Base-by-base conservation (phyloP, 305 asterid species). In the Fraxinus angustifolia region DNA sequence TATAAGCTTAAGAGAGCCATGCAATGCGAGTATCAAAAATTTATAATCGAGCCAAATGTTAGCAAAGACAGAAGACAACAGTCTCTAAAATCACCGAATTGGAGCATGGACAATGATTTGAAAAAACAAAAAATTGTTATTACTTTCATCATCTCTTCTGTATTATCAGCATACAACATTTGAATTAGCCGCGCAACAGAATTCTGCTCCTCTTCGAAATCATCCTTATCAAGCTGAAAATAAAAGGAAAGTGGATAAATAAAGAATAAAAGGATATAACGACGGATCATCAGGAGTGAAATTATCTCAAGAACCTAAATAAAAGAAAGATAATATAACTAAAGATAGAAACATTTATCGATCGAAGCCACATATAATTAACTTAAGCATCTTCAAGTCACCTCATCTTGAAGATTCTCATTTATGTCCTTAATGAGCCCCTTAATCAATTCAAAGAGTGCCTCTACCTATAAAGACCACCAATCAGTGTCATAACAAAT, bases 111-210 rank as follows among this genome's bases (percentile, higher is more conserved):
- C 28, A 78, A 75, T 42, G 19, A 76, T 11, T 56, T 72, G 17
- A 67, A 81, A 78, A 78, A 71, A 75, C 36, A 82, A 82, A 11
- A 76, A 26, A 36, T 23, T 38, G 77, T 78, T 65, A 83, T 81
- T 87, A 96, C 99, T 94, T 93, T 92, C 82, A 94, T 88, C 99
- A 94, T 94, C 87, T 96, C 98, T 83, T 93, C 97, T 30, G 94
- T 94, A 83, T 94, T 93, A 80, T 93, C 97, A 87, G 88, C 89
- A 75, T 94, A 88, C 82, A 96, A 86, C 98, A 96, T 91, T 82
- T 93, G 98, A 79, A 96, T 91, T 81, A 96, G 97, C 79, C 94
- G 93, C 33, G 98, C 94, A 81, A 96, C 95, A 65, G 88, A 90
- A 85, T 93, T 93, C 86, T 96, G 99, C 82, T 96, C 99, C 90